These are phyloP conservation scores for Aureobasidium subglaciale DNA, from an alignment of 2,329 filamentous ascomycete species.

Conservation along the genomic window DNA sequence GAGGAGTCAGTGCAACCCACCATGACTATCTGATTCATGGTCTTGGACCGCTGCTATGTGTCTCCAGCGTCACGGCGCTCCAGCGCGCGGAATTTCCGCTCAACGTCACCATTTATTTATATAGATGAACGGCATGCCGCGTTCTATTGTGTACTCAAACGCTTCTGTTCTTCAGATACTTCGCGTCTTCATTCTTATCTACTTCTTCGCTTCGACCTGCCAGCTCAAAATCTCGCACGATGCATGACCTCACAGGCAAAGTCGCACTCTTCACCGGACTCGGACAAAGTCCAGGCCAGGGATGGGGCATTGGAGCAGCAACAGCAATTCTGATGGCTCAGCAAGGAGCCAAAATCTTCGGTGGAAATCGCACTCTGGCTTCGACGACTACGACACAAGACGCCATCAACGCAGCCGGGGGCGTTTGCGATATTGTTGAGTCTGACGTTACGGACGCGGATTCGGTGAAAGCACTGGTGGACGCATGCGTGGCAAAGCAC, in stretches of 20 bases:
- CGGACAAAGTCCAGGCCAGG: not conserved
- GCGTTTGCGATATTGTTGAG: not conserved
- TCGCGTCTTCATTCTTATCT: too few relatives aligned
- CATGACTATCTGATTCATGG: too few relatives aligned
- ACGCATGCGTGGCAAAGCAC: not conserved
- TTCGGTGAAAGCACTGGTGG: not conserved
- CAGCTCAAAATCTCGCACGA: not conserved
- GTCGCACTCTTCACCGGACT: not conserved
- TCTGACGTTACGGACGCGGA: not conserved
- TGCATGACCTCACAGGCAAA: not conserved
- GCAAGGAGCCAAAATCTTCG: not conserved
- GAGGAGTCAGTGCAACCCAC: too few relatives aligned
- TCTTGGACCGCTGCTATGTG: too few relatives aligned
- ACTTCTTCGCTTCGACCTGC: too few relatives aligned
- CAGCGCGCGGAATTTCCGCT: too few relatives aligned
- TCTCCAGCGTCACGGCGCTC: too few relatives aligned
- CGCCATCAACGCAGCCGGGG: not conserved
- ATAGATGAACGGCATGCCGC: too few relatives aligned
- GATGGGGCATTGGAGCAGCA: not conserved
- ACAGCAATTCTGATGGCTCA: not conserved
- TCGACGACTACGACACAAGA: not conserved
- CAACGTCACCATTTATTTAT: too few relatives aligned
- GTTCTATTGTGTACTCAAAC: too few relatives aligned
- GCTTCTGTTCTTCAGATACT: too few relatives aligned
- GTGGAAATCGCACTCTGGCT: not conserved